These are phyloP conservation scores for Sphagnurus paluster DNA, from an alignment of 1,284 basidiomycete species.

Conservation along the genomic window DNA sequence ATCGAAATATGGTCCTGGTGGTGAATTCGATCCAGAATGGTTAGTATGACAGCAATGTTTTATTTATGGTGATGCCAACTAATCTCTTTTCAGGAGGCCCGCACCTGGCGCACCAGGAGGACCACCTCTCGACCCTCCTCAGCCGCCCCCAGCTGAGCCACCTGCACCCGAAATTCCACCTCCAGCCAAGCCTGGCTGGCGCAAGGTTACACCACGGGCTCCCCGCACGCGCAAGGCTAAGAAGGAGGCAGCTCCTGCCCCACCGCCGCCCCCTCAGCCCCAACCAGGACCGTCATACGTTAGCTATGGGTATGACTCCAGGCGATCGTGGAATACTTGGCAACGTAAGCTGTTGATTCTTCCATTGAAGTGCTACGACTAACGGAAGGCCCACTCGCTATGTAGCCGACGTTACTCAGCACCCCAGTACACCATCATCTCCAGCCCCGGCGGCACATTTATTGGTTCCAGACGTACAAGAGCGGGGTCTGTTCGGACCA, in stretches of 20 bases:
- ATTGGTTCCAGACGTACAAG: constrained; percentile 48
- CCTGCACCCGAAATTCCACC: constrained; percentile 42
- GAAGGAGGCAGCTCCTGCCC: constrained; percentile 27
- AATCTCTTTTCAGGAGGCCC: constrained; percentile 42
- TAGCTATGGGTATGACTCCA: constrained; percentile 47
- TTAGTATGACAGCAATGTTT: constrained; percentile 25
- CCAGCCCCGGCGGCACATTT: constrained; percentile 48
- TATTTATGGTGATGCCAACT: constrained; percentile 13
- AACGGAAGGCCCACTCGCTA: constrained; percentile 1
- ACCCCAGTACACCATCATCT: constrained; percentile 44
- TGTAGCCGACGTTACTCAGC: constrained; percentile 40
- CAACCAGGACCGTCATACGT: constrained; percentile 30
- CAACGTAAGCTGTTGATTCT: constrained; percentile 52
- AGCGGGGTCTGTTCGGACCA: constrained; percentile 61
- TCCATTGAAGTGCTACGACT: neutral
- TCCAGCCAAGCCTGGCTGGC: constrained; percentile 55
- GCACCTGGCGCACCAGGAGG: constrained; percentile 34
- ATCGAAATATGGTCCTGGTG: constrained; percentile 72
- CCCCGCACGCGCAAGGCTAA: constrained; percentile 42
- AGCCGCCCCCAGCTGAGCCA: constrained; percentile 31
- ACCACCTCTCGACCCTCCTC: constrained; percentile 42
- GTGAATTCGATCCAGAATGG: constrained; percentile 77
- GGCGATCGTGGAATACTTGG: constrained; percentile 44
- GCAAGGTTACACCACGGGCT: constrained; percentile 40
- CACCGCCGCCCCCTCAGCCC: constrained; percentile 29